A percentile compares a stretch with the other conserved stretches of the same genome.
phyloP scores from a whole-genome alignment of 1,284 basidiomycete genomes.

The Microbotryum silenes-acaulis region DNA sequence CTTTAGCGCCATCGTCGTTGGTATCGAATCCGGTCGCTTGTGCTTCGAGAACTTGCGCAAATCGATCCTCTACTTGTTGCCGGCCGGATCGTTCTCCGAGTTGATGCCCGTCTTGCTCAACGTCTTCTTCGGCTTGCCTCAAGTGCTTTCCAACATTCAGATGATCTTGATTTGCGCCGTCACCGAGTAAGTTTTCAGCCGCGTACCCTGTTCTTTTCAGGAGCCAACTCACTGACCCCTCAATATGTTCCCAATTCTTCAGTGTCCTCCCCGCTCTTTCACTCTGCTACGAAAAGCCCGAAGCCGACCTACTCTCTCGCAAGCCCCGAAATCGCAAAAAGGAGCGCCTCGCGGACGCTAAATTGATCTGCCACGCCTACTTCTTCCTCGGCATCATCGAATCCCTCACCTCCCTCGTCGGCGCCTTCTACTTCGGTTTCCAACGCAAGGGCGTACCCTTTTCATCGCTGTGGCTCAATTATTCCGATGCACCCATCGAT shows the following conservation, averaged over 20 bases:
- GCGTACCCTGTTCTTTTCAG: too few species aligned
- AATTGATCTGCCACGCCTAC: constrained; percentile 58
- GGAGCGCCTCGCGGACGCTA: constrained; percentile 46
- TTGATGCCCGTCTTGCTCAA: constrained; percentile 59
- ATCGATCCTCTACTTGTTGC: constrained; percentile 35
- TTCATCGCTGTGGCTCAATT: constrained; percentile 49
- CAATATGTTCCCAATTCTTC: too few species aligned
- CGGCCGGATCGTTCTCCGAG: constrained; percentile 52
- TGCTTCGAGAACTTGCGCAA: constrained; percentile 62
- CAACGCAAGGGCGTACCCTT: constrained; percentile 50
- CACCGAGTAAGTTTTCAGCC: too few species aligned
- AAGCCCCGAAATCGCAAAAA: constrained; percentile 56
- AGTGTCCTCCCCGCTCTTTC: constrained; percentile 48
- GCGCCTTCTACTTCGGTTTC: constrained; percentile 42
- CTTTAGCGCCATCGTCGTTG: constrained; percentile 46
- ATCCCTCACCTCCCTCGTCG: constrained; percentile 49
- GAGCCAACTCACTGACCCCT: too few species aligned
- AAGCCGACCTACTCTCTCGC: constrained; percentile 51
- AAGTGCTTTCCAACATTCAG: constrained; percentile 49
- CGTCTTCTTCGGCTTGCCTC: constrained; percentile 48
- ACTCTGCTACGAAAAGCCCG: constrained; percentile 54
- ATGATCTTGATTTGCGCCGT: constrained; percentile 55
- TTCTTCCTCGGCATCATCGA: constrained; percentile 55
- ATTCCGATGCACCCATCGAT: constrained; percentile 44
- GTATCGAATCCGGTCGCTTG: constrained; percentile 45